Evolutionary conservation across 2,329 filamentous ascomycete species (phyloP).

Genomic region (Pseudocercospora fijiensis): DNA sequence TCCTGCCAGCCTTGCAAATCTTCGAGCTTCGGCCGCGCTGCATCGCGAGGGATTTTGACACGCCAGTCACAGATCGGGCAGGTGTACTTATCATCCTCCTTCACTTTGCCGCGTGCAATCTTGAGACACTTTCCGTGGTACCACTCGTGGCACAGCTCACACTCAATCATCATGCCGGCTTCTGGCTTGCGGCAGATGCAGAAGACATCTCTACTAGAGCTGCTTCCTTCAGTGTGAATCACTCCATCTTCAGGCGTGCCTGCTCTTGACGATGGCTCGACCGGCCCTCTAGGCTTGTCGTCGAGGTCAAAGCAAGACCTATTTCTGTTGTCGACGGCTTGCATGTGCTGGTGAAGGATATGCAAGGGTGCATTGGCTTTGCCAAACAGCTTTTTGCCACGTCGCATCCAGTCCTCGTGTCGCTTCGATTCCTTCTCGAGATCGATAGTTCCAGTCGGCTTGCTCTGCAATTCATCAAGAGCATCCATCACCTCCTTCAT

Average conservation of each 20-base stretch:
- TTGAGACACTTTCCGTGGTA: conserved; percentile 98
- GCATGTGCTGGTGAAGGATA: conserved; percentile 91
- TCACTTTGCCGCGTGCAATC: conserved; percentile 94
- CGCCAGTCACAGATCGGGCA: conserved; percentile 98
- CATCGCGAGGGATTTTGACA: conserved; percentile 93
- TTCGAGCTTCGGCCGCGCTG: conserved; percentile 90
- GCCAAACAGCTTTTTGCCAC: conserved; percentile 94
- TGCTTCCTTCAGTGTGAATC: conserved; percentile 47
- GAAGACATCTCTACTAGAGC: conserved; percentile 74
- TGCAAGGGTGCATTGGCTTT: conserved; percentile 97
- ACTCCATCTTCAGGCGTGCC: conserved; percentile 56
- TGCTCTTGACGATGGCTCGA: conserved; percentile 87
- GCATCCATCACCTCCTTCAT: conserved; percentile 88
- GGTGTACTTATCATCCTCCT: conserved; percentile 97
- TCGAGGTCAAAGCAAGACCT: conserved; percentile 85
- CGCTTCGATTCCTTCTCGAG: conserved; percentile 91
- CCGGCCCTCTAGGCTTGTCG: conserved; percentile 84
- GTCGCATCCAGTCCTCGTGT: conserved; percentile 98
- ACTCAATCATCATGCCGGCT: conserved; percentile 99
- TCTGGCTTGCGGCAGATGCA: conserved; percentile 93
- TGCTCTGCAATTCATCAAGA: conserved; percentile 85
- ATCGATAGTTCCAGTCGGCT: conserved; percentile 85
- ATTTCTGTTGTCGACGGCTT: conserved; percentile 87
- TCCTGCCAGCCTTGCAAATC: conserved; percentile 81
- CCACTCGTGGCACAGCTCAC: conserved; percentile 97